These are phyloP conservation scores for Saraca asoca DNA, from an alignment of 331 rosid genomes.

Conservation along the genomic window DNA sequence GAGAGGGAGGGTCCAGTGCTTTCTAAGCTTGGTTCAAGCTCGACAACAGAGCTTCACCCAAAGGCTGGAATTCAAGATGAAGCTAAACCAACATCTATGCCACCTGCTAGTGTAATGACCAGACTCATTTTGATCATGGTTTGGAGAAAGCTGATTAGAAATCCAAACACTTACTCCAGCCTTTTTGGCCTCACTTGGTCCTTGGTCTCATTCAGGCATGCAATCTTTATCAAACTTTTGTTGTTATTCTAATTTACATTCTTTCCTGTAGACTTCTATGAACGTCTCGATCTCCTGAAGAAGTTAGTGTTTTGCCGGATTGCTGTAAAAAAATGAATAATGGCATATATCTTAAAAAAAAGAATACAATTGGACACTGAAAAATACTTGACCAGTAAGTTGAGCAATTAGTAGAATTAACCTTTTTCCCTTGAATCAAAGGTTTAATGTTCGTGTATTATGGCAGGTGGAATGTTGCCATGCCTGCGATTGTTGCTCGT, in stretches of 20 bases:
- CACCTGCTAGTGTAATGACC: slow-evolving; percentile 90
- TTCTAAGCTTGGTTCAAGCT: slow-evolving; percentile 85
- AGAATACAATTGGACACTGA: too few species aligned
- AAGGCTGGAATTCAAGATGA: slow-evolving; percentile 50
- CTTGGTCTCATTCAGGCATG: slow-evolving; percentile 69
- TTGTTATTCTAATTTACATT: too few species aligned
- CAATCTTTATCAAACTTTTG: too few species aligned
- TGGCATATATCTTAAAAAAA: too few species aligned
- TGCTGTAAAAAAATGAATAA: too few species aligned
- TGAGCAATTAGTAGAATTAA: too few species aligned
- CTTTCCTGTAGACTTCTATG: too few species aligned
- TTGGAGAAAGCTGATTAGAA: slow-evolving; percentile 36
- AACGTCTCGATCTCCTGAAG: too few species aligned
- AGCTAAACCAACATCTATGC: slow-evolving; percentile 63
- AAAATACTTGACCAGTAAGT: too few species aligned
- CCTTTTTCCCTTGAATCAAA: too few species aligned
- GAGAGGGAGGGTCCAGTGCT: slow-evolving; percentile 76
- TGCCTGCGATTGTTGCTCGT: slow-evolving; percentile 80
- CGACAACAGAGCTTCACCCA: slow-evolving; percentile 83
- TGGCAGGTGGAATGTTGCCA: slow-evolving; percentile 68
- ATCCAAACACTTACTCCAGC: slow-evolving; percentile 95
- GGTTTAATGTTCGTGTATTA: too few species aligned
- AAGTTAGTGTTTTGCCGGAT: too few species aligned
- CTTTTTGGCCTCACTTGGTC: slow-evolving; percentile 92
- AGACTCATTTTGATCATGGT: slow-evolving; percentile 89